Conservation (phyloP, 257 asterid species). For the Galeopsis tetrahit region DNA sequence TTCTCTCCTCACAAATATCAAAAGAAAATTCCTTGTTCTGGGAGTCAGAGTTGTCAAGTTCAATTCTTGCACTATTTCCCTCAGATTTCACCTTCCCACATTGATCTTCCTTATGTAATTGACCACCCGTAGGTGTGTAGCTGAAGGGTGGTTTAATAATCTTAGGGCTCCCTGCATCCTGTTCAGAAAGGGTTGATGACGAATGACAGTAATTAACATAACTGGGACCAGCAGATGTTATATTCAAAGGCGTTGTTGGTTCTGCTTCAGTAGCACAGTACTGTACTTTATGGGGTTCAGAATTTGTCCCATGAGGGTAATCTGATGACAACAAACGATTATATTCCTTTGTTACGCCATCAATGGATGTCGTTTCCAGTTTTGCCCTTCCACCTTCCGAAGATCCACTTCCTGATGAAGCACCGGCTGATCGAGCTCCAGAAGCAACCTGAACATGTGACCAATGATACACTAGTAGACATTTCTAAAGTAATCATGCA, state of each 20-base stretch:
- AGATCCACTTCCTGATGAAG: constrained; percentile 34
- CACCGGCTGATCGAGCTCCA: constrained; percentile 32
- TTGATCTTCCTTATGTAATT: constrained; percentile 28
- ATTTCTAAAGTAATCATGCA: constrained; percentile 11
- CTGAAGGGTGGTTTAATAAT: constrained; percentile 11
- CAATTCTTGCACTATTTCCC: constrained; percentile 31
- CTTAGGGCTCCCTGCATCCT: constrained; percentile 16
- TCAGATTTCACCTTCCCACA: constrained; percentile 37
- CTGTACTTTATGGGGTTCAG: constrained; percentile 22
- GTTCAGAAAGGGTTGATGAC: constrained; percentile 24
- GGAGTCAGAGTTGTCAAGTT: constrained; percentile 33
- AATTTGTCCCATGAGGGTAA: constrained; percentile 1
- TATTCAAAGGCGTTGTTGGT: constrained; percentile 18
- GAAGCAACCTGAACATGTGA: constrained; percentile 39
- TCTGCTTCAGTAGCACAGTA: constrained; percentile 27
- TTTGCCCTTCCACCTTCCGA: constrained; percentile 16
- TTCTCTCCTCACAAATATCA: constrained; percentile 61
- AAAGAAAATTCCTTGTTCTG: constrained; percentile 32
- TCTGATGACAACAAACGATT: constrained; percentile 16
- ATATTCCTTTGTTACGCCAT: constrained; percentile 38
- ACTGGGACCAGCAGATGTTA: constrained; percentile 1
- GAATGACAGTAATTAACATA: constrained; percentile 5
- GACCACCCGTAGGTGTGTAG: constrained; percentile 22
- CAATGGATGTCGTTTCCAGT: constrained; percentile 27
- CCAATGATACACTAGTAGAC: background rate